A percentile compares a stretch with the other conserved stretches of the same genome.
phyloP scores from a whole-genome alignment of 305 asterid species.

The Solanum hybrid region DNA sequence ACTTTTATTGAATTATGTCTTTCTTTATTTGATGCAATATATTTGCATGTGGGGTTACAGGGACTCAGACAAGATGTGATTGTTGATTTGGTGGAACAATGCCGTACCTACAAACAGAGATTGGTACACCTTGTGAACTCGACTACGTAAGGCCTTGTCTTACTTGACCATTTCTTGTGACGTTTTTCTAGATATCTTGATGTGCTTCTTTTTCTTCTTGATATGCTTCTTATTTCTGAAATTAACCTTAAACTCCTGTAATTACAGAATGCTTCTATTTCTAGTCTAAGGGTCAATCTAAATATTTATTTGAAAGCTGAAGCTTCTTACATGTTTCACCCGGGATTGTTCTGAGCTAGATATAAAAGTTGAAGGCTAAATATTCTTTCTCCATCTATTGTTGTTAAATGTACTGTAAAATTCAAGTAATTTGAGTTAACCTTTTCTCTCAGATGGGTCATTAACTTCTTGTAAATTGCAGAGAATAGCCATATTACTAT shows the following conservation, averaged over 20 bases:
- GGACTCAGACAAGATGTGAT: constrained; percentile 91
- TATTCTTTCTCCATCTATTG: not conserved
- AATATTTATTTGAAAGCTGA: not conserved
- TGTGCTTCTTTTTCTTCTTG: not conserved
- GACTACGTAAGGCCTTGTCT: constrained; percentile 71
- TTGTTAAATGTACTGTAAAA: not conserved
- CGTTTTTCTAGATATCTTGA: not conserved
- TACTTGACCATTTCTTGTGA: constrained; percentile 4
- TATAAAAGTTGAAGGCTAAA: not conserved
- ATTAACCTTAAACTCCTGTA: not conserved
- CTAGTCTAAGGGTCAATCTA: not conserved
- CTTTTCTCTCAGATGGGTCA: not conserved
- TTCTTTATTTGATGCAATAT: not conserved
- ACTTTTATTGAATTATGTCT: not conserved
- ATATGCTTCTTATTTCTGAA: not conserved
- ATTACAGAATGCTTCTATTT: not conserved
- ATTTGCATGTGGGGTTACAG: constrained; percentile 26
- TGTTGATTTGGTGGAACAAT: constrained; percentile 94
- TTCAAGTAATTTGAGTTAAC: not conserved
- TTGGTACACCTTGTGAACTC: constrained; percentile 98
- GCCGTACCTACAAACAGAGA: constrained; percentile 92
- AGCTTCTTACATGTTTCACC: not conserved
- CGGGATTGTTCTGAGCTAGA: not conserved
- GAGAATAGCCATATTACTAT: not conserved
- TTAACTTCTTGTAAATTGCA: not conserved